phyloP scores from a whole-genome alignment of 2,329 filamentous ascomycete genomes.

The Byssothecium circinans region DNA sequence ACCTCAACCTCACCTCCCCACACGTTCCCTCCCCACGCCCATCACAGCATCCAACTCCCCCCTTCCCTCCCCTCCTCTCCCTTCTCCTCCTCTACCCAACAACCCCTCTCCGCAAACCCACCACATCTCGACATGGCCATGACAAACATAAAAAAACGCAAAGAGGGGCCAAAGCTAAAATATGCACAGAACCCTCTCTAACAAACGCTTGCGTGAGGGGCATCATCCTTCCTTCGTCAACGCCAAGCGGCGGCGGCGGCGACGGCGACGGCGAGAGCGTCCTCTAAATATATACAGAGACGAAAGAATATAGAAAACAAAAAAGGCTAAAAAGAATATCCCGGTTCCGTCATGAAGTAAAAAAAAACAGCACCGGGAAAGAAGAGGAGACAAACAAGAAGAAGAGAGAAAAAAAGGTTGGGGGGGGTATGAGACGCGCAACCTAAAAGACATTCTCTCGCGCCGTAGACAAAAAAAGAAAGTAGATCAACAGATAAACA shows the following conservation, averaged over 20 bases:
- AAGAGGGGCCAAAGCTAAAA: too few relatives aligned
- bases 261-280: too few relatives aligned
- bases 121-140: too few relatives aligned
- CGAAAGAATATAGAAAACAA: too few relatives aligned
- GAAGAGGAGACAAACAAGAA: neutral
- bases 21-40: neutral
- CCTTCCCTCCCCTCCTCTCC: neutral
- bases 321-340: neutral
- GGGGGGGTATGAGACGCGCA: constrained; percentile 22
- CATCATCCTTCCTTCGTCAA: too few relatives aligned
- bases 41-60: neutral
- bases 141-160: too few relatives aligned
- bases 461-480: constrained; percentile 12
- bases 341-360: neutral
- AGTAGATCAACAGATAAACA: constrained; percentile 5
- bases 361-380: too few relatives aligned
- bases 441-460: constrained; percentile 13
- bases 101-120: neutral
- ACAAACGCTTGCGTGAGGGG: too few relatives aligned
- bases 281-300: too few relatives aligned
- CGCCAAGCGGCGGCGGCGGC: too few relatives aligned
- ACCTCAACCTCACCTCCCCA: too few relatives aligned
- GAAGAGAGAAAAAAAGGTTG: neutral
- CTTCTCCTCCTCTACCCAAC: neutral
- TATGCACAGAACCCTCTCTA: too few relatives aligned